phyloP scores from a whole-genome alignment of 495 filamentous ascomycete genomes.

The Lophiotrema nucula region DNA sequence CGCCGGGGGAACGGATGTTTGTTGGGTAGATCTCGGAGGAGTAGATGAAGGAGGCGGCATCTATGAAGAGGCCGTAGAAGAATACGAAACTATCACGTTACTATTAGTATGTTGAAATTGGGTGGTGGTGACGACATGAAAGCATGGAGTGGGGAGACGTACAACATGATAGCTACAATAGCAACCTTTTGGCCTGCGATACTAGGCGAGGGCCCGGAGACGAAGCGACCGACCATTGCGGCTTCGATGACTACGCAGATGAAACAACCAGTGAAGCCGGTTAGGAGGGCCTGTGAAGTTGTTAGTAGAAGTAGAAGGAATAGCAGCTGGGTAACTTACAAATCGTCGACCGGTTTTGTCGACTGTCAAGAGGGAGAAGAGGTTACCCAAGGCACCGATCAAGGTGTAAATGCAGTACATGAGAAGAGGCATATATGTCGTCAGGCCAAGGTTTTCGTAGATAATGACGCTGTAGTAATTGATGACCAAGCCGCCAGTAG shows the following conservation, averaged over 20 bases:
- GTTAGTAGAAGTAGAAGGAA: neutral
- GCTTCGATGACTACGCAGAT: slow-evolving; percentile 34
- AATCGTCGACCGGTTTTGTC: slow-evolving; percentile 33
- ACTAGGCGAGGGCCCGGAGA: slow-evolving; percentile 11
- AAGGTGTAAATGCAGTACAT: slow-evolving; percentile 35
- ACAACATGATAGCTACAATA: slow-evolving; percentile 33
- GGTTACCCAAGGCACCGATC: slow-evolving; percentile 35
- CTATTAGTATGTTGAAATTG: neutral
- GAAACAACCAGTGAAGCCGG: slow-evolving; percentile 31
- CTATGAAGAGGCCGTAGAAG: slow-evolving; percentile 33
- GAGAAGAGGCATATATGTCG: slow-evolving; percentile 23
- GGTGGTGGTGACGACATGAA: no score
- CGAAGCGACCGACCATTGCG: slow-evolving; percentile 34
- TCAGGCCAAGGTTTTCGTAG: slow-evolving; percentile 34
- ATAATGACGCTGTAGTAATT: slow-evolving; percentile 31
- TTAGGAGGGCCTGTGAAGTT: slow-evolving; percentile 26
- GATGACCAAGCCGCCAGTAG: slow-evolving; percentile 34
- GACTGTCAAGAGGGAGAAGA: slow-evolving; percentile 32
- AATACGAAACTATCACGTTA: slow-evolving; percentile 13
- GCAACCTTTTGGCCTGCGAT: slow-evolving; percentile 34
- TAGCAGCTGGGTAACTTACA: slow-evolving; percentile 16
- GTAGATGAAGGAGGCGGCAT: slow-evolving; percentile 39
- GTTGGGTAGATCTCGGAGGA: slow-evolving; percentile 36
- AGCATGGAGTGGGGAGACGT: neutral
- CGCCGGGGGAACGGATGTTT: slow-evolving; percentile 33